phyloP scores from a whole-genome alignment of 352 stramenopile species.

The Globisporangium spiculum region DNA sequence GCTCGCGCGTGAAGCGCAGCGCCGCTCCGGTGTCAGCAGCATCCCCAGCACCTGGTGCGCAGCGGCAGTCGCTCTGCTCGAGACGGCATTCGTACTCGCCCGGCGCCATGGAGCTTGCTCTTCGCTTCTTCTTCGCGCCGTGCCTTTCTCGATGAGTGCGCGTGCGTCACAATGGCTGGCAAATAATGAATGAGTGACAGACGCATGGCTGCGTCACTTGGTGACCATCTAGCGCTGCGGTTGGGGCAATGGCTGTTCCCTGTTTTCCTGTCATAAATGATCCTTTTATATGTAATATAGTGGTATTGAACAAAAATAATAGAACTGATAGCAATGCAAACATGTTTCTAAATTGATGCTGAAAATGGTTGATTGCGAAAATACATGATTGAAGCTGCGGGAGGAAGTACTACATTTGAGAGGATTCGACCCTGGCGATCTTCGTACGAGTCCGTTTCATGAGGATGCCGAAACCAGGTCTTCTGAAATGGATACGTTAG shows the following conservation, averaged over 20 bases:
- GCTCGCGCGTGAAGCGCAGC: slow-evolving; percentile 32
- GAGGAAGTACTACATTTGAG: not conserved
- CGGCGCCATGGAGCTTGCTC: slow-evolving; percentile 15
- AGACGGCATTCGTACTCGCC: slow-evolving; percentile 36
- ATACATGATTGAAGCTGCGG: not conserved
- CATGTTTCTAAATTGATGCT: not conserved
- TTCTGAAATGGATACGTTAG: not conserved
- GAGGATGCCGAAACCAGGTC: not conserved
- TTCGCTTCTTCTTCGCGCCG: not conserved
- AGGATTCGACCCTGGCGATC: not conserved
- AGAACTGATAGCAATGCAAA: not conserved
- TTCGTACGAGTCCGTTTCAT: not conserved
- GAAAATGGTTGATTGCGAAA: not conserved
- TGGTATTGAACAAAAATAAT: not conserved
- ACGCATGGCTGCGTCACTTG: not conserved
- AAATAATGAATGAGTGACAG: not conserved
- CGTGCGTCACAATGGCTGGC: not conserved
- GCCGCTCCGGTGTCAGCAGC: not conserved
- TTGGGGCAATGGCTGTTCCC: not conserved
- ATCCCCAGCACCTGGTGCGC: not conserved
- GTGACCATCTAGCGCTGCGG: not conserved
- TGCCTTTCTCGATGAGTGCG: not conserved
- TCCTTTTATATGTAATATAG: not conserved
- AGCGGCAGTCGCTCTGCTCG: slow-evolving; percentile 14
- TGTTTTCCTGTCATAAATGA: not conserved